Evolutionary conservation across 257 asterid species (phyloP).

Genomic region (Solanum lycopersicoides): DNA sequence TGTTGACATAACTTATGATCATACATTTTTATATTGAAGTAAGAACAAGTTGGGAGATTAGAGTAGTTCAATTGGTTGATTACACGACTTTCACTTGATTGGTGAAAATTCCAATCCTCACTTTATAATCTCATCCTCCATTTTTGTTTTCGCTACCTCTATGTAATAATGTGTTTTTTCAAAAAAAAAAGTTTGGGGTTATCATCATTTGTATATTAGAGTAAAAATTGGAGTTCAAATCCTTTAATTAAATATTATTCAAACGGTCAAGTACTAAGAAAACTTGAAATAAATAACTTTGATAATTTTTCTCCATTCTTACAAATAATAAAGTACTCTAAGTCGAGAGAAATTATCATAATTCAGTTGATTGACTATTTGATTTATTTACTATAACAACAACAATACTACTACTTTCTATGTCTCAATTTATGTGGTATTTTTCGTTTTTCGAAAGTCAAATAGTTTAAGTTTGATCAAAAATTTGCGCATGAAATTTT

Average conservation of each 20-base stretch:
- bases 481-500: too few relatives aligned
- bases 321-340: background rate
- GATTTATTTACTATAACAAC: background rate
- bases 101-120: too few relatives aligned
- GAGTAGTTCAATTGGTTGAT: background rate
- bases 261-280: background rate
- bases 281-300: background rate
- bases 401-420: too few relatives aligned
- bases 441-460: too few relatives aligned
- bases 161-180: too few relatives aligned
- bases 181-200: too few relatives aligned
- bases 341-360: too few relatives aligned
- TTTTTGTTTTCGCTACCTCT: too few relatives aligned
- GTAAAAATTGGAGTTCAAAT: background rate
- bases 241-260: background rate
- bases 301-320: background rate
- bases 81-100: too few relatives aligned
- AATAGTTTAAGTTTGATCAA: too few relatives aligned
- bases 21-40: background rate
- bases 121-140: too few relatives aligned
- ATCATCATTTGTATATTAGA: background rate
- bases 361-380: background rate
- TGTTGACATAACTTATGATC: background rate
- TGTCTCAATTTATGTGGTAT: too few relatives aligned
- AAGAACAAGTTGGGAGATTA: background rate